Conservation (phyloP, 768 basidiomycete genomes). For the Russula olivacea region DNA sequence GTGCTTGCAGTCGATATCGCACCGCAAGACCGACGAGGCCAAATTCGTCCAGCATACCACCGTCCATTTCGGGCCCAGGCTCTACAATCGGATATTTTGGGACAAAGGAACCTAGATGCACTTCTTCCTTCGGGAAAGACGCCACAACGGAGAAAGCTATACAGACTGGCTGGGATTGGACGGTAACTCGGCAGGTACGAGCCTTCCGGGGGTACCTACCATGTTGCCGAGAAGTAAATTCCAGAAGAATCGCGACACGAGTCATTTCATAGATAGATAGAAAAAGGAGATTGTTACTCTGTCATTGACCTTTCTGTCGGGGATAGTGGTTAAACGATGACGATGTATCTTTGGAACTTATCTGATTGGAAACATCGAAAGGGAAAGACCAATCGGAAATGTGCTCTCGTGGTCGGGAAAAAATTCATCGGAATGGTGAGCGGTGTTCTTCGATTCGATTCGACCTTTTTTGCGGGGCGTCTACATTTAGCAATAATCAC, state of each 20-base stretch:
- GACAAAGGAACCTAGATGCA: conserved; percentile 4
- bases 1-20: conserved; percentile 4
- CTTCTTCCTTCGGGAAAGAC: not conserved
- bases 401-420: not conserved
- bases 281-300: not conserved
- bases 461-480: not conserved
- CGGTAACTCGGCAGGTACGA: not conserved
- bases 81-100: conserved; percentile 4
- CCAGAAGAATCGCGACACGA: not conserved
- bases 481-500: not conserved
- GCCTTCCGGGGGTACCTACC: not conserved
- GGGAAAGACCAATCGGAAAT: not conserved
- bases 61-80: conserved; percentile 1
- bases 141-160: conserved; percentile 11
- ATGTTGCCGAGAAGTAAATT: not conserved
- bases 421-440: not conserved
- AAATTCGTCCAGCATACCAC: not conserved
- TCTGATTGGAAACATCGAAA: not conserved
- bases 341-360: not conserved
- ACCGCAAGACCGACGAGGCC: conserved; percentile 6
- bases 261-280: conserved; percentile 5
- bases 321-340: not conserved
- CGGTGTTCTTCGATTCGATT: conserved; percentile 19
- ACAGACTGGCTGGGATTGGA: not conserved
- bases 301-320: not conserved